A percentile compares a stretch with the other conserved stretches of the same genome.
Conservation (phyloP, 768 basidiomycete genomes). For the Lentinula raphanica region DNA sequence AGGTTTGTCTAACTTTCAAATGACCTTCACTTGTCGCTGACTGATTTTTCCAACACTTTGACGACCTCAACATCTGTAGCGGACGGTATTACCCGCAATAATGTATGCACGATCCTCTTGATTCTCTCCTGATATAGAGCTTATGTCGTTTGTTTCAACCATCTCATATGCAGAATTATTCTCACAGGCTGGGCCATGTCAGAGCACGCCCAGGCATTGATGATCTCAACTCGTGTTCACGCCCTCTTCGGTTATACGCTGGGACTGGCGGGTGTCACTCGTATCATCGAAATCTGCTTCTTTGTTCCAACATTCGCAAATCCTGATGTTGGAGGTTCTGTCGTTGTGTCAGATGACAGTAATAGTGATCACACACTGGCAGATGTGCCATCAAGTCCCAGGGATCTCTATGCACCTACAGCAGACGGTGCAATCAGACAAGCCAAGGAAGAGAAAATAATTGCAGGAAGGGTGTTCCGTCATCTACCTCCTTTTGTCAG, state of each 20-base stretch:
- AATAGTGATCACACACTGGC: constrained; percentile 66
- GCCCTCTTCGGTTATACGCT: constrained; percentile 80
- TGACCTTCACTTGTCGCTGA: neutral
- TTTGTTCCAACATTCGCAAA: constrained; percentile 36
- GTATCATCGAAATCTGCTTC: constrained; percentile 84
- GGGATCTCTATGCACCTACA: constrained; percentile 5
- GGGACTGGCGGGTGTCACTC: constrained; percentile 74
- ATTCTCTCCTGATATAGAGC: neutral
- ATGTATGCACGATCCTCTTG: constrained; percentile 47
- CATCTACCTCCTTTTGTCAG: constrained; percentile 87
- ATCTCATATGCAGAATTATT: constrained; percentile 50
- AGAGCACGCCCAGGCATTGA: constrained; percentile 78
- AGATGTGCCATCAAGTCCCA: constrained; percentile 21
- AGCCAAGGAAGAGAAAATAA: constrained; percentile 21
- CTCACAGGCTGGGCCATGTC: constrained; percentile 95
- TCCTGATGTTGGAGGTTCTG: constrained; percentile 4
- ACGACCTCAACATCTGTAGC: constrained; percentile 30
- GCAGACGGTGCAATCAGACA: constrained; percentile 6
- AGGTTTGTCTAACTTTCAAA: constrained; percentile 34
- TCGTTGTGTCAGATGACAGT: constrained; percentile 37
- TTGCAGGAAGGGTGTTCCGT: constrained; percentile 61
- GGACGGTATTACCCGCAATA: constrained; percentile 74
- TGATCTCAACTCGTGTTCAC: constrained; percentile 84
- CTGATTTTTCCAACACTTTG: neutral
- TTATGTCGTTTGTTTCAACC: neutral